Conservation (phyloP, 2,329 filamentous ascomycete genomes). For the Hypoxylon sp. region DNA sequence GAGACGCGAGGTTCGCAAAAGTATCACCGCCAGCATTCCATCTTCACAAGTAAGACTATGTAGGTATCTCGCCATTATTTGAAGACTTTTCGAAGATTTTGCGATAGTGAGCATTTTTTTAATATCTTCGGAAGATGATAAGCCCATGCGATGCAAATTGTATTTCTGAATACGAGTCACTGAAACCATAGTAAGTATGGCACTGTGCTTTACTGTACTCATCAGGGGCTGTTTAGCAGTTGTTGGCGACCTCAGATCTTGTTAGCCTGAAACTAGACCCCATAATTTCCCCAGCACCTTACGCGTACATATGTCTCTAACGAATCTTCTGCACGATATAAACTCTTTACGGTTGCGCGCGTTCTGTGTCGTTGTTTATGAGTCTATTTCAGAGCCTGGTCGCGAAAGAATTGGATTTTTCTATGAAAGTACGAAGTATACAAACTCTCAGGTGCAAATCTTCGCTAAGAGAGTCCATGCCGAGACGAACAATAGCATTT, state of each 20-base stretch:
- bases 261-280: slow-evolving; percentile 38
- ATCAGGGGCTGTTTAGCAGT: slow-evolving; percentile 19
- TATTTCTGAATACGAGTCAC: not conserved
- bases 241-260: slow-evolving; percentile 33
- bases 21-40: slow-evolving; percentile 14
- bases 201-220: not conserved
- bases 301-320: slow-evolving; percentile 29
- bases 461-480: not conserved
- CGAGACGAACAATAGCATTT: slow-evolving; percentile 8
- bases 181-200: not conserved
- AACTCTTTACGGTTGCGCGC: slow-evolving; percentile 6
- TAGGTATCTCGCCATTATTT: not conserved
- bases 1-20: slow-evolving; percentile 15
- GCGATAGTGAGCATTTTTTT: not conserved
- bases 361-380: not conserved
- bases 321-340: slow-evolving; percentile 2
- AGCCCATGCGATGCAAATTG: not conserved
- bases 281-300: slow-evolving; percentile 30
- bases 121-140: not conserved
- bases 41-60: no score
- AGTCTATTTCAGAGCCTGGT: not conserved
- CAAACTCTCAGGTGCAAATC: not conserved
- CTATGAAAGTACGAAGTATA: not conserved
- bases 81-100: not conserved
- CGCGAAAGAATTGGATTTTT: not conserved